Conservation (phyloP, 2,329 filamentous ascomycete genomes). For the Aspergillus luchuensis region DNA sequence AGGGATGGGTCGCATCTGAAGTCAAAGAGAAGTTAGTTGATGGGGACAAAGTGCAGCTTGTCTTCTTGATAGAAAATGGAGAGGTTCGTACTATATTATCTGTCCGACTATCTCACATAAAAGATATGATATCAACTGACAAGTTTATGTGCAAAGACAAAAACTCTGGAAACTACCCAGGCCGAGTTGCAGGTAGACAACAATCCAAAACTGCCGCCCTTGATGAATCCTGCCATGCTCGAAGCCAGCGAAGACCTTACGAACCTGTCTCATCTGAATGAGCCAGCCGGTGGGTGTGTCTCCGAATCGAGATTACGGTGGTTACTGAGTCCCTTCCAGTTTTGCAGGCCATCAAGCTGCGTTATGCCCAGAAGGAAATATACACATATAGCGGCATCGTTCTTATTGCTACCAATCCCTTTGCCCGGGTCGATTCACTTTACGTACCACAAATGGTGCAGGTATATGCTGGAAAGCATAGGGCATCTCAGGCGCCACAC, state of each 20-base stretch:
- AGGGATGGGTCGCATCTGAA: conserved; percentile 97
- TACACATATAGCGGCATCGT: conserved; percentile 99
- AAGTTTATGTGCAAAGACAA: conserved; percentile 58
- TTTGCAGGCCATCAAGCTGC: conserved; percentile 92
- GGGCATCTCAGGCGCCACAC: conserved; percentile 95
- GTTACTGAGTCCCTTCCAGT: conserved; percentile 58
- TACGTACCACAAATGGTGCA: conserved; percentile 99
- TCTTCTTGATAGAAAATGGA: conserved; percentile 89
- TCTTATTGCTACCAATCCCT: conserved; percentile 96
- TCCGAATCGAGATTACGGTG: conserved; percentile 4
- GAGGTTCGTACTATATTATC: conserved; percentile 62
- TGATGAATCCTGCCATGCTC: conserved; percentile 98
- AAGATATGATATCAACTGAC: conserved; percentile 11
- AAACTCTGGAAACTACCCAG: conserved; percentile 74
- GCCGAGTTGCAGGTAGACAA: conserved; percentile 75
- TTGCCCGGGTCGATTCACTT: conserved; percentile 93
- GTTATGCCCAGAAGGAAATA: conserved; percentile 98
- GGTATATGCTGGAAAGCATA: conserved; percentile 94
- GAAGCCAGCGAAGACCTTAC: conserved; percentile 98
- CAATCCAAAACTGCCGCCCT: conserved; percentile 76
- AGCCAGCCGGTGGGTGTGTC: conserved; percentile 77
- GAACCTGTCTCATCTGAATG: conserved; percentile 95
- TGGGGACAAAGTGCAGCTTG: conserved; percentile 82
- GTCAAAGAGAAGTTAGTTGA: conserved; percentile 81
- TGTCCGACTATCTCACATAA: not conserved